A percentile compares a stretch with the other conserved stretches of the same genome.
These are phyloP conservation scores for Inga laurina DNA, from an alignment of 306 rosid species.

Conservation along the genomic window DNA sequence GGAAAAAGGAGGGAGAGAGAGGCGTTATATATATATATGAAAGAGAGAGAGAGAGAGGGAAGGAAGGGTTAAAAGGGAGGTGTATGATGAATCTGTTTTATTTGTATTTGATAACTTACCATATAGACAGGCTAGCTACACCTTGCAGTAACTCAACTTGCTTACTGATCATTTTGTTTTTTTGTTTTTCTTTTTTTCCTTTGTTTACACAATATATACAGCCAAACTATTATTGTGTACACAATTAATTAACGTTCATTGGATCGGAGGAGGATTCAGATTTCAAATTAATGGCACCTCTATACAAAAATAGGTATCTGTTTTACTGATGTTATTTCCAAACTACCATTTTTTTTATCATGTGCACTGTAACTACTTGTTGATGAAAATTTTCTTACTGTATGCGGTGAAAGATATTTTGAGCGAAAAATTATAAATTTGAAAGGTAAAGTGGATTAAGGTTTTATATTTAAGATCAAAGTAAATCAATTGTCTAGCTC, in stretches of 20 bases:
- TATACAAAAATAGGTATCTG: no score
- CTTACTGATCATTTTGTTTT: neutral
- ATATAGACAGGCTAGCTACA: neutral
- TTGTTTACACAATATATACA: neutral
- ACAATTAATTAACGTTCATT: neutral
- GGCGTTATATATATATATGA: neutral
- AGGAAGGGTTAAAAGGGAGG: neutral
- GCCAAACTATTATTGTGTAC: neutral
- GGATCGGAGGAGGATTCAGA: neutral
- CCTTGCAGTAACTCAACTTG: neutral
- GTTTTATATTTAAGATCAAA: no score
- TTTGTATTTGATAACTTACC: neutral
- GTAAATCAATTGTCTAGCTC: no score
- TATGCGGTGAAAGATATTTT: no score
- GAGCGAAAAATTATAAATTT: no score
- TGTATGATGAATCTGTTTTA: neutral
- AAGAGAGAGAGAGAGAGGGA: no score
- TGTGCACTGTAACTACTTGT: no score
- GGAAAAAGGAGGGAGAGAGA: neutral
- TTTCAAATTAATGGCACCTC: neutral
- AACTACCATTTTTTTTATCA: no score
- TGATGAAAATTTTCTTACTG: no score
- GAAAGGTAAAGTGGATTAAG: no score
- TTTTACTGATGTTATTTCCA: no score
- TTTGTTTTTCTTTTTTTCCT: neutral